Conservation (phyloP, 1,284 basidiomycete species). For the Rhodofomes roseus region DNA sequence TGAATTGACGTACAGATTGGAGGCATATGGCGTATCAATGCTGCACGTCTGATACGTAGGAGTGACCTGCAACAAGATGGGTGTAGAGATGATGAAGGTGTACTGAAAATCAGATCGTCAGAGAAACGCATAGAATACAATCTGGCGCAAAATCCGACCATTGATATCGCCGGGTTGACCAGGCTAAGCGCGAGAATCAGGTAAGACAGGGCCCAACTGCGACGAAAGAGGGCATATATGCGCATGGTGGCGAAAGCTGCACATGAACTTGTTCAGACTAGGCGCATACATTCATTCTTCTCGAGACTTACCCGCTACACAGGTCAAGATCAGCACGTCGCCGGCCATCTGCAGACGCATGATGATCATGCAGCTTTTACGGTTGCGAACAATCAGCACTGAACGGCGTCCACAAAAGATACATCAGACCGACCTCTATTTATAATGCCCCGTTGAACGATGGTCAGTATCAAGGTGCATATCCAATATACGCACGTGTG, state of each 20-base stretch:
- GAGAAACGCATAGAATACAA: not conserved
- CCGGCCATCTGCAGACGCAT: not conserved
- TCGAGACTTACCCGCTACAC: not conserved
- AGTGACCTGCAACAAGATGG: not conserved
- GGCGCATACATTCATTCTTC: not conserved
- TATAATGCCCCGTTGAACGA: not conserved
- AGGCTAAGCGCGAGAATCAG: not conserved
- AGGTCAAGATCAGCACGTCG: not conserved
- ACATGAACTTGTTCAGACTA: no score
- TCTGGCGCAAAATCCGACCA: not conserved
- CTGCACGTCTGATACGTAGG: not conserved
- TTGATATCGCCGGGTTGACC: not conserved
- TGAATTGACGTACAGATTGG: not conserved
- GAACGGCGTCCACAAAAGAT: not conserved
- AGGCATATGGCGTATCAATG: not conserved
- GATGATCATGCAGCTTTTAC: not conserved
- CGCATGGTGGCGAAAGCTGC: conserved; percentile 2
- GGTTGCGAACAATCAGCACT: not conserved
- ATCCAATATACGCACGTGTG: not conserved
- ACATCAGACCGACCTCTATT: not conserved
- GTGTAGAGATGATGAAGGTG: not conserved
- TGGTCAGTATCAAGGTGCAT: not conserved
- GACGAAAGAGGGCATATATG: conserved; percentile 1
- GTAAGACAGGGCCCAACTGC: not conserved
- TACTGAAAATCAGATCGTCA: not conserved